Conservation (phyloP, 768 basidiomycete species). For the Suillus subalutaceus region DNA sequence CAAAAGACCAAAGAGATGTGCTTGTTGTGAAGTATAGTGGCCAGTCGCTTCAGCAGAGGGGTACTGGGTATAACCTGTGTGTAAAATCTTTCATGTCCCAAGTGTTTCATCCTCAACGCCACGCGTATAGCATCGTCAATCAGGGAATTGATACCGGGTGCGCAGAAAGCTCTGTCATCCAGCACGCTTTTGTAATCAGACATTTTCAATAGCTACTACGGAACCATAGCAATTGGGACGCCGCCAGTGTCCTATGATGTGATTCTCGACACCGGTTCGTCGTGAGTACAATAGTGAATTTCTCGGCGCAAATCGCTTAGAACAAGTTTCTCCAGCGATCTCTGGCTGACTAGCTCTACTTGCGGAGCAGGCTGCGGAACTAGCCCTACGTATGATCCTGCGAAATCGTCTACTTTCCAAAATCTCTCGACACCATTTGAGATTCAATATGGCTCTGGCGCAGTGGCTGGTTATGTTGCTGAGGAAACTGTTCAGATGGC, state of each 20-base stretch:
- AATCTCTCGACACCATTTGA: conserved; percentile 36
- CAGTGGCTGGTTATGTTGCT: conserved; percentile 43
- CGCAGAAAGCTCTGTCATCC: conserved; percentile 9
- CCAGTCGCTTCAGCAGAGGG: conserved; percentile 34
- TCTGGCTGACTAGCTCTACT: conserved; percentile 44
- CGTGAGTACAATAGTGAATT: conserved; percentile 11
- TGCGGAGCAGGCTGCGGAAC: conserved; percentile 32
- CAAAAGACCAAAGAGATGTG: conserved; percentile 41
- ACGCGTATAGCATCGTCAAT: conserved; percentile 50
- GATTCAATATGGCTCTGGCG: conserved; percentile 48
- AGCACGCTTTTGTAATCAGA: not conserved
- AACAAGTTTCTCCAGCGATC: conserved; percentile 34
- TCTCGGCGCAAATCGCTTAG: conserved; percentile 1
- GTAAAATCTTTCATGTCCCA: conserved; percentile 17
- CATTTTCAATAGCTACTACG: conserved; percentile 23
- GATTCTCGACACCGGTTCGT: conserved; percentile 50
- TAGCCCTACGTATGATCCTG: conserved; percentile 30
- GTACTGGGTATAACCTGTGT: conserved; percentile 51
- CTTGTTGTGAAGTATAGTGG: conserved; percentile 49
- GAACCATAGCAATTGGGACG: conserved; percentile 38
- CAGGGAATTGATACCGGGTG: conserved; percentile 67
- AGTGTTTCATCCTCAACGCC: not conserved
- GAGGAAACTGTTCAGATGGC: conserved; percentile 47
- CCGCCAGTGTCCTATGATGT: conserved; percentile 45
- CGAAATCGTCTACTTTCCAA: conserved; percentile 34